These are phyloP conservation scores for Vigna angularis DNA, from an alignment of 306 rosid genomes.

Conservation along the genomic window DNA sequence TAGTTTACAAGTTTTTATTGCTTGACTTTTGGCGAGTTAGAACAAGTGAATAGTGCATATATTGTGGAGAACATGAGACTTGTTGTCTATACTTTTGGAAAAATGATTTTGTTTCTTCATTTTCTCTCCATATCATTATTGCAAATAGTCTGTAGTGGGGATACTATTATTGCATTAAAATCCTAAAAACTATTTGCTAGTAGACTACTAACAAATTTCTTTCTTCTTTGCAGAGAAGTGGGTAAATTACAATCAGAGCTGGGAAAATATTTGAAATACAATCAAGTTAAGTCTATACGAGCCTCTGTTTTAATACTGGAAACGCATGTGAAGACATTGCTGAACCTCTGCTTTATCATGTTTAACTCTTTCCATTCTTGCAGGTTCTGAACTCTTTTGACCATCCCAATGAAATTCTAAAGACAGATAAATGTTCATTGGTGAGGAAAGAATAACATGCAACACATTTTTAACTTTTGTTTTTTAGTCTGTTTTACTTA, in stretches of 20 bases:
- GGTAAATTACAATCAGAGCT: conserved; percentile 61
- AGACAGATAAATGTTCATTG: conserved; percentile 57
- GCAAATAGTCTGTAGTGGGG: not conserved
- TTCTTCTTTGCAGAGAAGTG: conserved; percentile 63
- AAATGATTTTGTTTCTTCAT: conserved; percentile 26
- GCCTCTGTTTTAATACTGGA: conserved; percentile 33
- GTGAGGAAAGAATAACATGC: conserved; percentile 49
- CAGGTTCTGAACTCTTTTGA: conserved; percentile 60
- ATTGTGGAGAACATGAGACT: conserved; percentile 1
- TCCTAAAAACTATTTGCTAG: conserved; percentile 14
- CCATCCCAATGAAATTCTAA: conserved; percentile 52
- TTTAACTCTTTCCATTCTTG: conserved; percentile 35
- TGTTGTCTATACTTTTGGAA: conserved; percentile 31
- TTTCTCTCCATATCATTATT: conserved; percentile 10
- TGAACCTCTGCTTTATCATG: conserved; percentile 36
- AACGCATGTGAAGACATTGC: conserved; percentile 29
- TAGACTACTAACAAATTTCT: conserved; percentile 32
- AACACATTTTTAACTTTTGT: conserved; percentile 21
- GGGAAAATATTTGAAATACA: conserved; percentile 56
- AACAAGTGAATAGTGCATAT: conserved; percentile 3
- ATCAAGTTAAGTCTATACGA: conserved; percentile 61
- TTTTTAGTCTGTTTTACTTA: conserved; percentile 27
- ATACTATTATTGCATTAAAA: conserved; percentile 18
- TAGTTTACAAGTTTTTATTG: conserved; percentile 20
- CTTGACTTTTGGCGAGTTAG: conserved; percentile 2